Evolutionary conservation across 495 filamentous ascomycete genomes (phyloP).

Genomic region (Xylaria flabelliformis): DNA sequence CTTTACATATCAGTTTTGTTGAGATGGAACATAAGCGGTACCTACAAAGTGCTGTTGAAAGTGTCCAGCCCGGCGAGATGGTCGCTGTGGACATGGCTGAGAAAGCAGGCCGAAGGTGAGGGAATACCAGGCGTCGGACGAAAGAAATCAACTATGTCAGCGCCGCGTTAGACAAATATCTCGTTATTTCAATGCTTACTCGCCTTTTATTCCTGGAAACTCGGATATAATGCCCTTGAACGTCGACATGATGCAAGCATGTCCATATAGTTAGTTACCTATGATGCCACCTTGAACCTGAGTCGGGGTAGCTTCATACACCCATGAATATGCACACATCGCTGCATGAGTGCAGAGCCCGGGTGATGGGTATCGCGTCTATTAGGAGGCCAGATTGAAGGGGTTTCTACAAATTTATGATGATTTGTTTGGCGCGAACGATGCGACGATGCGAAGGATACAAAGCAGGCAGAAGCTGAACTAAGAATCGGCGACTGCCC

Average conservation of each 20-base stretch:
- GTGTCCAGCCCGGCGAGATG: conserved; percentile 85
- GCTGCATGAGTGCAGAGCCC: background rate
- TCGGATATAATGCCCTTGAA: conserved; percentile 76
- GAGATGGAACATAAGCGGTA: background rate
- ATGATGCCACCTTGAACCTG: background rate
- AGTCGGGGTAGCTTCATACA: background rate
- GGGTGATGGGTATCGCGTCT: background rate
- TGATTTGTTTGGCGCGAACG: background rate
- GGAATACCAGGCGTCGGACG: conserved; percentile 54
- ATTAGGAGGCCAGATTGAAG: background rate
- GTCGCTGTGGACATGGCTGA: conserved; percentile 93
- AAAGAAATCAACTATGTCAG: conserved; percentile 78
- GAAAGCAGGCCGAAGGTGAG: conserved; percentile 82
- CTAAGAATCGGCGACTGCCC: background rate
- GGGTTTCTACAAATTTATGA: too few relatives aligned
- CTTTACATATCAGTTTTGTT: conserved; percentile 37
- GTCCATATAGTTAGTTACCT: background rate
- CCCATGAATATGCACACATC: background rate
- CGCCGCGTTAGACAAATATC: conserved; percentile 6
- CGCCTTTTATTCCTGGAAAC: conserved; percentile 75
- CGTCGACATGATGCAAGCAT: conserved; percentile 67
- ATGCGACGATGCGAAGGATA: background rate
- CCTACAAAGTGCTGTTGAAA: conserved; percentile 72
- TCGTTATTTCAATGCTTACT: conserved; percentile 8
- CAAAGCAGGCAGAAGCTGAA: background rate